Evolutionary conservation across 2,329 filamentous ascomycete genomes (phyloP), one percentile per base, ranked within the genome.

Genomic region (Fusarium sp.): DNA sequence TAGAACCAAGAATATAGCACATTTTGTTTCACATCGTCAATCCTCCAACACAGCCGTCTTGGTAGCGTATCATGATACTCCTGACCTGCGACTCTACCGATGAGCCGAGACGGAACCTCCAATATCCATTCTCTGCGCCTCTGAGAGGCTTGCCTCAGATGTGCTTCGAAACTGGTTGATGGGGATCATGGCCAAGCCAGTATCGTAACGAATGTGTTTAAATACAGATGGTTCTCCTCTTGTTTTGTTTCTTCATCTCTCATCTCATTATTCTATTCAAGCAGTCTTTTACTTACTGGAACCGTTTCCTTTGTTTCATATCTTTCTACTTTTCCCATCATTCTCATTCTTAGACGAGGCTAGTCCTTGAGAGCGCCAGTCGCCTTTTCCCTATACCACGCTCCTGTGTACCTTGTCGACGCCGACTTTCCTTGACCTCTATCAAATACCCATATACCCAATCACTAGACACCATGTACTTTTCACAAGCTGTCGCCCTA

Each of bases 381-480:
- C 68, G 68, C 61, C 63, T 70, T 65, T 41, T 69, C 60, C 54
- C 32, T 45, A 35, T 19, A 38, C 36, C 34, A 22, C 32, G 45
- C 43, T 41, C 42, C 32, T 49, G 24, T 43, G 47, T 13, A 39
- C 32, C 45, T 51, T 47, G 24, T 49, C 46, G 62, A 62, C 25
- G 47, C 59, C 53, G 67, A 70, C 73, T 64, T 69, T 71, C 64
- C 68, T 61, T 54, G 58, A 56, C 57, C 35, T 48, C 31, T 34
- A 32, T 38, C 40, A 61, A 31, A 70, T 67, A 65, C 51, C 38
- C 61, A 47, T 15, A 53, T 35, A 25, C 29, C 34, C 38, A 40
- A 32, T 19, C 22, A 49, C 70, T 77, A 84, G 79, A 39, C 40
- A 65, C n/a, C 62, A 87, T 87, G 85, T 79, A 82, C 60, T 81